phyloP scores from a whole-genome alignment of 495 filamentous ascomycete genomes.

The Beverwykella pulmonaria region DNA sequence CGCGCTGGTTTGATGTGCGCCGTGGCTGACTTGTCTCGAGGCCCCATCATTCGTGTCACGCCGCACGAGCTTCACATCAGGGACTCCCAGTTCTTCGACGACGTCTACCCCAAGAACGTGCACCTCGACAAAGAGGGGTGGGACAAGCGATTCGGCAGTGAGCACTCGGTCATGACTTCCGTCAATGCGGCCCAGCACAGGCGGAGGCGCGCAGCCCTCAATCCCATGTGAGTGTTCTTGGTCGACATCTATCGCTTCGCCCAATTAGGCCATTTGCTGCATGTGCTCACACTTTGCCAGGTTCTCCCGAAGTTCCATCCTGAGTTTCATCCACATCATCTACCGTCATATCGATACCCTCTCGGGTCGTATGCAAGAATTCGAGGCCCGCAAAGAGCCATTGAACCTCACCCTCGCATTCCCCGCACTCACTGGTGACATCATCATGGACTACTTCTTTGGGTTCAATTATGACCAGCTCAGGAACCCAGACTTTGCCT shows the following conservation, averaged over 20 bases:
- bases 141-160: constrained; percentile 26
- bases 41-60: constrained; percentile 40
- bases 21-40: constrained; percentile 11
- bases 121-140: constrained; percentile 22
- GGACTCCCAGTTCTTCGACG: constrained; percentile 38
- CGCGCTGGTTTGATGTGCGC: not conserved
- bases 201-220: constrained; percentile 19
- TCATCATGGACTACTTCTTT: constrained; percentile 36
- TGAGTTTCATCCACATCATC: constrained; percentile 26
- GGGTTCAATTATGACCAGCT: constrained; percentile 30
- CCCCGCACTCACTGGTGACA: constrained; percentile 28
- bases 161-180: constrained; percentile 12
- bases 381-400: constrained; percentile 22
- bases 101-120: constrained; percentile 11
- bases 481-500: constrained; percentile 21
- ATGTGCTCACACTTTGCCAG: not conserved
- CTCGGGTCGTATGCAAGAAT: constrained; percentile 23
- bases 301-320: constrained; percentile 25
- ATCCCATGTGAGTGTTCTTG: constrained; percentile 14
- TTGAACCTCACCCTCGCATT: constrained; percentile 24
- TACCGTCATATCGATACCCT: constrained; percentile 22
- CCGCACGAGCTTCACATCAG: constrained; percentile 43
- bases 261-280: not conserved
- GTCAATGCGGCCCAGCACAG: constrained; percentile 17
- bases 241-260: not conserved